Evolutionary conservation across 1,284 basidiomycete species (phyloP).

Genomic region (Moesziomyces globuligerus): DNA sequence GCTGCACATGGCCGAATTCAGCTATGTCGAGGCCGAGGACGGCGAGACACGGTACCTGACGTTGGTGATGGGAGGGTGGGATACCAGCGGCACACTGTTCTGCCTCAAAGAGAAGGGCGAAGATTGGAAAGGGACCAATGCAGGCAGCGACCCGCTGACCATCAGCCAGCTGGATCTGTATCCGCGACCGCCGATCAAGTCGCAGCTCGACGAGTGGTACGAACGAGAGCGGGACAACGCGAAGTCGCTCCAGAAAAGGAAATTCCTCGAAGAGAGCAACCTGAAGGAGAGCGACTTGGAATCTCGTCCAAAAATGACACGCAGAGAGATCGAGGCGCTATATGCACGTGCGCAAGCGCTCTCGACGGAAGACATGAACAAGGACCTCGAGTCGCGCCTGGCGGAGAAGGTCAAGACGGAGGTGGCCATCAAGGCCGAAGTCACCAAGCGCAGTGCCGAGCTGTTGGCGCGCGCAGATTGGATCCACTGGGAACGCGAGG

Average conservation of each 20-base stretch:
- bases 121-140: conserved; percentile 31
- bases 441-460: conserved; percentile 23
- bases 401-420: conserved; percentile 27
- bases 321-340: conserved; percentile 17
- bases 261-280: not conserved
- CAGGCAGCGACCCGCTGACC: conserved; percentile 7
- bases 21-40: conserved; percentile 17
- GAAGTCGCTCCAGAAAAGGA: conserved; percentile 3
- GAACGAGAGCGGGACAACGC: conserved; percentile 10
- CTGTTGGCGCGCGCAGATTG: conserved; percentile 27
- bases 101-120: conserved; percentile 35
- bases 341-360: conserved; percentile 2
- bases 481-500: conserved; percentile 31
- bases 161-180: conserved; percentile 28
- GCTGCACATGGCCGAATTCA: conserved; percentile 37
- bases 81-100: conserved; percentile 24
- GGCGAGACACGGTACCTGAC: conserved; percentile 20
- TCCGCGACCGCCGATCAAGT: conserved; percentile 27
- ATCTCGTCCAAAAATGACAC: not conserved
- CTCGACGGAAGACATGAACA: conserved; percentile 2
- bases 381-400: conserved; percentile 18
- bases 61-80: conserved; percentile 39
- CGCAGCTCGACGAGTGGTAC: conserved; percentile 21
- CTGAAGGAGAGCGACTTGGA: not conserved
- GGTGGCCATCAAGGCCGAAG: conserved; percentile 15